Evolutionary conservation across 1,139 yeast genomes (phyloP), one percentile per base, ranked within the genome.

Genomic region (Geotrichum aggregatum): DNA sequence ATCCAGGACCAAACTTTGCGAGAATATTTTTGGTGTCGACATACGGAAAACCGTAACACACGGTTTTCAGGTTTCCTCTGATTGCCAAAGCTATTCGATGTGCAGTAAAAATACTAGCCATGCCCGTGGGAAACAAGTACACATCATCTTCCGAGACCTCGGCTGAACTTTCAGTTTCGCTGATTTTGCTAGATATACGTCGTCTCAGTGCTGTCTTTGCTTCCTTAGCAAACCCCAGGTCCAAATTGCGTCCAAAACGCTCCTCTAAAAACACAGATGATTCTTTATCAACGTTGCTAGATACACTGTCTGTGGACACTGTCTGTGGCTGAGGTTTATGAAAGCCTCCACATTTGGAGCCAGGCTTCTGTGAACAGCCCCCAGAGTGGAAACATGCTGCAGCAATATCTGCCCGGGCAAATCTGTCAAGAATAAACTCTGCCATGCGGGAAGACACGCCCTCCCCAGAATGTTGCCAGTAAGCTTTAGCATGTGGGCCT

Each of bases 401-500:
- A 7, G 36, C 49, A 13, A 46, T 39, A 7, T 48, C 54, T 13
- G 49, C 35, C 10, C 47, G 50, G 48, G 80, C 76, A 60, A 86
- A 71, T 60, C 82, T 87, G 55, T 79, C 80, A 54, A 85, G 69
- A 42, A 87, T 80, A 63, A 87, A 92, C 66, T 91, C 97, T 1
- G 91, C 97, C 69, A 84, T 73, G 62, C 98, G 74, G 10, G 96
- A 87, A 18, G 96, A 87, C 42, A 92, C 79, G 11, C 96, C 96
- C 68, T 92, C 98, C 31, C 98, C 98, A 0, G 95, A 76, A 63
- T 91, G 97, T 66, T 91, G 97, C 98, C 98, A 92, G 70, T 87
- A 92, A 61, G 81, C 82, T 66, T 88, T 89, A 33, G 94, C 92
- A 4, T 85, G 66, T 1, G 79, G 68, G 58, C 74, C 81, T 49